phyloP scores from a whole-genome alignment of 2,329 filamentous ascomycete genomes.

The Fusarium nisikadoi region DNA sequence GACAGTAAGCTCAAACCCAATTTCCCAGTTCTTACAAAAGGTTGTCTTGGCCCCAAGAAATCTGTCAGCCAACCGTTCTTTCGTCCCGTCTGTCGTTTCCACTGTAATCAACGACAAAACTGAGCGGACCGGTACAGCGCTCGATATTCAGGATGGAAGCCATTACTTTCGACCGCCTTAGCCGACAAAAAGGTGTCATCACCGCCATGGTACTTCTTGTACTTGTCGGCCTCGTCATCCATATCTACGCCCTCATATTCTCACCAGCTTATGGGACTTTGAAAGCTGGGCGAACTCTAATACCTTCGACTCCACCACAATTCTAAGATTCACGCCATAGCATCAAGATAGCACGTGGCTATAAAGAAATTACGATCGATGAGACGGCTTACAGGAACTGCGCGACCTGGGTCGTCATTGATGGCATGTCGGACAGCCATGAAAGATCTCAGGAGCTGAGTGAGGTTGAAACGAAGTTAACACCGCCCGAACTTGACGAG shows the following conservation, averaged over 20 bases:
- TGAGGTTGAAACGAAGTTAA: no score
- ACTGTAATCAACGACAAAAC: background rate
- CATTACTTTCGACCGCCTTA: background rate
- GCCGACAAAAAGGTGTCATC: background rate
- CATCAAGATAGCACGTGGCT: rapidly evolving
- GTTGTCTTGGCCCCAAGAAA: background rate
- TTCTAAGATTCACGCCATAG: background rate
- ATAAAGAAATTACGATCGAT: rapidly evolving
- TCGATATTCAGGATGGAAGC: background rate
- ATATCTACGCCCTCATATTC: constrained; percentile 1
- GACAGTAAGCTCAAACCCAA: background rate
- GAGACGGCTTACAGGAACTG: no score
- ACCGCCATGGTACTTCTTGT: background rate
- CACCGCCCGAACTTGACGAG: no score
- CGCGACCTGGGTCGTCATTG: no score
- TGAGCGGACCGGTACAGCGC: rapidly evolving
- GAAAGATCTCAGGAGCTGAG: no score
- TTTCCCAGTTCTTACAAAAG: background rate
- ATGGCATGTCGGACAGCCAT: no score
- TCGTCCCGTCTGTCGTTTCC: background rate
- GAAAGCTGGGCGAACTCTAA: background rate
- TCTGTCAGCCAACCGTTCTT: background rate
- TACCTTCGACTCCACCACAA: rapidly evolving
- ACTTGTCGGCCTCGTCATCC: background rate
- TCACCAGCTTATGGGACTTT: background rate